Evolutionary conservation across 2,329 filamentous ascomycete species (phyloP), one percentile per base, ranked within the genome.

Genomic region (Penicillium sp.): DNA sequence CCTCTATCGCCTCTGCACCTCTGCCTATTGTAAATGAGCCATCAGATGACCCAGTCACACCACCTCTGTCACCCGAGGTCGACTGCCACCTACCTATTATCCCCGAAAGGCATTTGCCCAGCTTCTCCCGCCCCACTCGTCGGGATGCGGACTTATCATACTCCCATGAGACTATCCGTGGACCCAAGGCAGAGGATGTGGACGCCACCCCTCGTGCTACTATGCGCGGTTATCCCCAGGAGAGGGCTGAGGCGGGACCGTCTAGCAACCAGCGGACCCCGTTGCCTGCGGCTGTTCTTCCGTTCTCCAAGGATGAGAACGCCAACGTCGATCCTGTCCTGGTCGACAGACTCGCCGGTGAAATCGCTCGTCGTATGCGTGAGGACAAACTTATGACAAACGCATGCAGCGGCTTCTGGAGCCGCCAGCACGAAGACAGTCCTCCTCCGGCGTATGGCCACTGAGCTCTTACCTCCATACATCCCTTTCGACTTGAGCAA

Each of bases 361-460:
- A 97, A 69, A 91, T 97, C 61, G 88, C 89, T 32, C 68, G 68
- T 53, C 85, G 88, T 49, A 88, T 95, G 57, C 87, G 91, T 57
- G 87, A 95, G 59, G 87, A 95, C 71, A 93, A 95, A 70, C 64
- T 67, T 40, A 61, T 68, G 44, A 50, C 59, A 19, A 59, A 60
- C 29, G 54, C 61, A 60, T 61, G 63, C 65, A 62, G 61, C 35
- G 61, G 61, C 22, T 69, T 67, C 46, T 72, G 68, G 67, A 62
- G 65, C 29, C 66, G 63, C 19, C 57, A 64, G 32, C 65, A 64
- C 38, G 69, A 72, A 42, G 64, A 67, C 45, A 56, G 60, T 24
- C 71, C 71, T 45, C 72, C 72, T 15, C 72, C 72, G 26, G 72
- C 72, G 26, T 75, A 75, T 57, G 70, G 71, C 29, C 68, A 70